phyloP scores from a whole-genome alignment of 1,284 basidiomycete species.

The Apiotrichum siamense region DNA sequence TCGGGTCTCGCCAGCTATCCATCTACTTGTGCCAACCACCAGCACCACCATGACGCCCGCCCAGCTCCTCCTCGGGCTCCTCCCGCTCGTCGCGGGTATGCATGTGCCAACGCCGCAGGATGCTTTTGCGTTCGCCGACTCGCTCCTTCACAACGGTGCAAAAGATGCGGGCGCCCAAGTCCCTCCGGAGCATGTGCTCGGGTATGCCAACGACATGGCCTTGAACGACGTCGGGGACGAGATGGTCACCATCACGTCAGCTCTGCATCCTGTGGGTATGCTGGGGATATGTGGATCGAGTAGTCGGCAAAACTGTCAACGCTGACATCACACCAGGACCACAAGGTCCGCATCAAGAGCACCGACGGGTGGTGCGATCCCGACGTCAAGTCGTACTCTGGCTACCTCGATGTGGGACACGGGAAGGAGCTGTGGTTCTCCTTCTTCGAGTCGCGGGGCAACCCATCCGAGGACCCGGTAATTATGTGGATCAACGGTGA shows the following conservation, averaged over 20 bases:
- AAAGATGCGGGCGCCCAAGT: not conserved
- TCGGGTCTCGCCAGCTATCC: not conserved
- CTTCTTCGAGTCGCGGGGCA: conserved; percentile 69
- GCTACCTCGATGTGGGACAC: conserved; percentile 59
- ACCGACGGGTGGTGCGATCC: conserved; percentile 48
- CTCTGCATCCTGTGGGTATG: conserved; percentile 28
- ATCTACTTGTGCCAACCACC: not conserved
- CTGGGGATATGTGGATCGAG: not conserved
- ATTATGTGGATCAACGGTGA: conserved; percentile 47
- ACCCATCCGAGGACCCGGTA: conserved; percentile 55
- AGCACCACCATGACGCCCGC: not conserved
- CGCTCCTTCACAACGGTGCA: conserved; percentile 17
- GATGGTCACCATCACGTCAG: conserved; percentile 24
- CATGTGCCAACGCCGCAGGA: conserved; percentile 31
- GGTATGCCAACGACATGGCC: conserved; percentile 31
- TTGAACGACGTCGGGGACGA: conserved; percentile 32
- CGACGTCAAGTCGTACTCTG: conserved; percentile 38
- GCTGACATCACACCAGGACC: conserved; percentile 26
- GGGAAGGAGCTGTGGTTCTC: conserved; percentile 73
- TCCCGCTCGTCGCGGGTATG: conserved; percentile 23
- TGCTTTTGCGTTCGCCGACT: conserved; percentile 23
- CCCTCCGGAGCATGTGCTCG: conserved; percentile 9
- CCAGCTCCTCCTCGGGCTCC: not conserved
- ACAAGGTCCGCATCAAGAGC: conserved; percentile 45
- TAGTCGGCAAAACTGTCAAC: no score